Base-by-base conservation (phyloP, 75 land plant genomes). In the Larix kaempferi region DNA sequence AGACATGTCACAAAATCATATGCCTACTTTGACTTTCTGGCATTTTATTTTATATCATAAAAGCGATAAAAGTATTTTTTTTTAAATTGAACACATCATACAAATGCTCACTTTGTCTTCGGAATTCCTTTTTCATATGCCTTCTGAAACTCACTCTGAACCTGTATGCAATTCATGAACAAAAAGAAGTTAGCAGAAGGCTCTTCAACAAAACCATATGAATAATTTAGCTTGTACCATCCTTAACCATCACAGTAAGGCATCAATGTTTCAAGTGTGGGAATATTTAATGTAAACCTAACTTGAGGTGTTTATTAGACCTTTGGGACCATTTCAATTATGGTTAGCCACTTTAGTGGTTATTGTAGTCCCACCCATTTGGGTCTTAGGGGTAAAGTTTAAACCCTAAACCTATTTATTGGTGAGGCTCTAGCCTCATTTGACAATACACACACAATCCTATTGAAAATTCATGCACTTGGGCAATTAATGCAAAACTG, bases 81-180 rank as follows among this genome's bases (percentile, higher is more conserved):
- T 11, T 56, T 4, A 71, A 17, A 22, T 56, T 5, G 13, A 21
- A 17, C 4, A 67, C 74, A 19, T 0, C n/a, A 21, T 0, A 52
- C 55, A 67, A 72, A 29, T 65, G 19, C 85, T 71, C 80, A 94
- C 99, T 95, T 97, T 76, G 91, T 84, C 85, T 97, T 97, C 26
- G 80, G 81, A 73, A 97, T 88, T 27, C 99, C 99, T 54, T 89
- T 94, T 71, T 91, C 99, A 84, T 97, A 97, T 26, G 95, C 99
- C 84, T 91, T 93, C 71, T 91, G 94, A 73, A 97, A 97, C 82
- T 97, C 94, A 78, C 99, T 97, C 67, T 91, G 81, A 78, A 94
- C 95, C 98, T 97, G 80, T 75, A 81, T 65, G 25, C 17, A 61
- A 76, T 60, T 75, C 22, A 4, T 62, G 62, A 25, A 8, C 23